phyloP scores from a whole-genome alignment of 768 basidiomycete genomes.

The Phlebiopsis flavidoalba region DNA sequence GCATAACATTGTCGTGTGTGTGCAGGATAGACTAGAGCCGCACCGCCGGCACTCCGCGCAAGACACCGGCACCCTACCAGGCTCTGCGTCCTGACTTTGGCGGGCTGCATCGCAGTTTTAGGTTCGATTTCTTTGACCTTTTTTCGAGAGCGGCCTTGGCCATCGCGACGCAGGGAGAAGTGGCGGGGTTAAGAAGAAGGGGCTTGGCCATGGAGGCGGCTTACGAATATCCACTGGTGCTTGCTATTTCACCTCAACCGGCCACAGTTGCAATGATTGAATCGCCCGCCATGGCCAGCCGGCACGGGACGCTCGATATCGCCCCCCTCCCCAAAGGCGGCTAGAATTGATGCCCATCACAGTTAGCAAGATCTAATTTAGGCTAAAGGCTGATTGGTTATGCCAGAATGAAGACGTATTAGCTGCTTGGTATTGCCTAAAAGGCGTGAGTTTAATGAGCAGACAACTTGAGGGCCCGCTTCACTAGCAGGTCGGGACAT shows the following conservation, averaged over 20 bases:
- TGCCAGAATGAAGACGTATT: no score
- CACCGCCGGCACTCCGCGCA: constrained; percentile 32
- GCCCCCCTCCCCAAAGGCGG: no score
- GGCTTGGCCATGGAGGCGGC: not conserved
- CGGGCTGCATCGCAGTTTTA: not conserved
- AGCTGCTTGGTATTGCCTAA: no score
- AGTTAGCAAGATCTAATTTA: no score
- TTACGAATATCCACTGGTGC: no score
- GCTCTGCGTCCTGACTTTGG: constrained; percentile 38
- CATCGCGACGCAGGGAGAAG: not conserved
- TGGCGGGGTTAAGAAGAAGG: not conserved
- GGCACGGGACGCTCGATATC: not conserved
- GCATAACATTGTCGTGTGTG: not conserved
- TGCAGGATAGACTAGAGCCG: not conserved
- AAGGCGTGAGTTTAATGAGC: no score
- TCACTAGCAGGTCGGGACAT: no score
- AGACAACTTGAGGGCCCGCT: no score
- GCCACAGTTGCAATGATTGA: not conserved
- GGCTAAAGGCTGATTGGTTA: no score
- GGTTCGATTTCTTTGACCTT: not conserved
- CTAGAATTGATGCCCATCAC: no score
- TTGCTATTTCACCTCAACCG: not conserved
- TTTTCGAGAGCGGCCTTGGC: not conserved
- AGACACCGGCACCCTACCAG: constrained; percentile 42
- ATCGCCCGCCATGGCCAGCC: not conserved